Conservation (phyloP, 495 filamentous ascomycete species). For the Aspergillus mulundensis region DNA sequence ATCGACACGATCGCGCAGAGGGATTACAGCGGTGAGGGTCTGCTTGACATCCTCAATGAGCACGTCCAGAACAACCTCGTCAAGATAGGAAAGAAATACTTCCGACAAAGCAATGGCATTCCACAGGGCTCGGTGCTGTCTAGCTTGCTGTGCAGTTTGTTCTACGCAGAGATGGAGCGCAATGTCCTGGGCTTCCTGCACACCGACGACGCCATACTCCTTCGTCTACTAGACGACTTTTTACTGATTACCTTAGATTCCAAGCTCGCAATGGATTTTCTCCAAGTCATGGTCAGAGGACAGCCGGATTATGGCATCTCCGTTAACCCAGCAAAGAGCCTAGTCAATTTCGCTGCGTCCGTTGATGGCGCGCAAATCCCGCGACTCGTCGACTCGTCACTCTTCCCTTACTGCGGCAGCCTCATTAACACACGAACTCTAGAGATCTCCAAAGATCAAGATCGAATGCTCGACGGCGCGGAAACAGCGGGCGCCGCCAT, state of each 20-base stretch:
- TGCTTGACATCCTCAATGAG: constrained; percentile 68
- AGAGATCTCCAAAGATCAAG: constrained; percentile 63
- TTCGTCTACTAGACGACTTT: constrained; percentile 90
- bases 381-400: constrained; percentile 37
- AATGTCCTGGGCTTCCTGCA: constrained; percentile 63
- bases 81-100: constrained; percentile 85
- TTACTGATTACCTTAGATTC: constrained; percentile 73
- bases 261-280: constrained; percentile 62
- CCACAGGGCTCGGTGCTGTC: constrained; percentile 91
- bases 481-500: constrained; percentile 30
- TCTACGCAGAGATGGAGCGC: constrained; percentile 82
- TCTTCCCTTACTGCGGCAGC: constrained; percentile 86
- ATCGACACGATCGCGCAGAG: constrained; percentile 57
- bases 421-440: constrained; percentile 71
- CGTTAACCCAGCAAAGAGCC: constrained; percentile 72
- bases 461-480: constrained; percentile 46
- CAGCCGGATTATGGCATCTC: constrained; percentile 72
- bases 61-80: constrained; percentile 82
- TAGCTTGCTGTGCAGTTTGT: constrained; percentile 83
- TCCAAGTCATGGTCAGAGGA: constrained; percentile 74
- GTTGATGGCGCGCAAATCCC: constrained; percentile 54
- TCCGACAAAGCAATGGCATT: constrained; percentile 82
- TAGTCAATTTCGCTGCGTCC: constrained; percentile 77
- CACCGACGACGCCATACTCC: constrained; percentile 56
- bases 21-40: constrained; percentile 46